A percentile compares a stretch with the other conserved stretches of the same genome.
These are phyloP conservation scores for Russula griseocarnosa DNA, from an alignment of 768 basidiomycete genomes.

Conservation along the genomic window DNA sequence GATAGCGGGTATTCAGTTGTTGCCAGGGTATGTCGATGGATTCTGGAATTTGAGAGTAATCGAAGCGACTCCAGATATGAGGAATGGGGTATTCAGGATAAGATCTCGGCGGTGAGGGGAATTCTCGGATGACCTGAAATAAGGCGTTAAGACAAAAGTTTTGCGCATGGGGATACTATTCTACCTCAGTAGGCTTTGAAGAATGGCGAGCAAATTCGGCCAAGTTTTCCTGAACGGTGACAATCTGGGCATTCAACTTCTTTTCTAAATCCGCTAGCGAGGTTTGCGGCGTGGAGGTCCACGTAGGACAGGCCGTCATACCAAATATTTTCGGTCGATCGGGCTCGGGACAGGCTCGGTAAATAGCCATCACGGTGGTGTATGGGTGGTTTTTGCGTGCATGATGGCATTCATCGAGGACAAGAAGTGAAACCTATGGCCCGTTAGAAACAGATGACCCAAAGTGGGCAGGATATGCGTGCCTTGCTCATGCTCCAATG, in stretches of 20 bases:
- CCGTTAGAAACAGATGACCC: not conserved
- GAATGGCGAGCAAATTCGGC: conserved; percentile 61
- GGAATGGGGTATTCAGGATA: conserved; percentile 55
- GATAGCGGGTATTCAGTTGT: conserved; percentile 60
- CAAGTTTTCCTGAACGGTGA: conserved; percentile 66
- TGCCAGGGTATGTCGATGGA: conserved; percentile 50
- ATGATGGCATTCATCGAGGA: conserved; percentile 60
- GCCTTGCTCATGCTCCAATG: conserved; percentile 70
- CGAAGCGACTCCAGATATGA: conserved; percentile 51
- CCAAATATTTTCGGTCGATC: conserved; percentile 83
- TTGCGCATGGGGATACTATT: conserved; percentile 22
- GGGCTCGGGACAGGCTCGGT: conserved; percentile 42
- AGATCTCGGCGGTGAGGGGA: conserved; percentile 41
- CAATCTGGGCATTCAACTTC: conserved; percentile 69
- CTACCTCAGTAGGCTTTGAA: conserved; percentile 63
- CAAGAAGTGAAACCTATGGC: conserved; percentile 49
- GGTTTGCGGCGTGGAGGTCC: conserved; percentile 65
- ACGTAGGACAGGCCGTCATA: conserved; percentile 88
- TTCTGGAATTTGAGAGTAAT: conserved; percentile 36
- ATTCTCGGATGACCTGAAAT: conserved; percentile 21
- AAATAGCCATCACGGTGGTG: conserved; percentile 55
- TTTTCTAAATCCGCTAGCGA: conserved; percentile 62
- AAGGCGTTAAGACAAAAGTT: not conserved
- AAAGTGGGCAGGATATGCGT: conserved; percentile 1
- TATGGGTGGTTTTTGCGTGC: conserved; percentile 54